Conservation (phyloP, 257 asterid species). For the Gardenia jasminoides region DNA sequence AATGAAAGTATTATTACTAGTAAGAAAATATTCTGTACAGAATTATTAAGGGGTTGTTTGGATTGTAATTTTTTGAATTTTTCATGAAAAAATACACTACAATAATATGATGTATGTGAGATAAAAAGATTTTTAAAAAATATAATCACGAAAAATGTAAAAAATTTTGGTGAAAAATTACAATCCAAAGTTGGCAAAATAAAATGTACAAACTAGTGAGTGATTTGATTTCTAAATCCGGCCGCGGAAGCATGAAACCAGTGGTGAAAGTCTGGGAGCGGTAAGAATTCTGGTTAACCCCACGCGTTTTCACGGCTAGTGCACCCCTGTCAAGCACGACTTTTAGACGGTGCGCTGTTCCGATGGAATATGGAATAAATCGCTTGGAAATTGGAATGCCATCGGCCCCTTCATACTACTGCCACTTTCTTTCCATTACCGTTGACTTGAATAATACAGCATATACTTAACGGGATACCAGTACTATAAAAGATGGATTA, state of each 20-base stretch:
- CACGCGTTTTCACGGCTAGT: slow-evolving; percentile 23
- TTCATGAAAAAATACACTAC: too few species aligned
- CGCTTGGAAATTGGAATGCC: slow-evolving; percentile 9
- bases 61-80: too few species aligned
- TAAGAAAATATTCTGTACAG: too few species aligned
- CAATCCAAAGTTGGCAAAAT: too few species aligned
- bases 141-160: too few species aligned
- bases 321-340: slow-evolving; percentile 20
- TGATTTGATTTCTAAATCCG: background rate
- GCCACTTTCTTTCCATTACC: background rate
- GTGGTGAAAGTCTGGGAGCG: background rate
- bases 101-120: too few species aligned
- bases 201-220: too few species aligned
- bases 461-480: background rate
- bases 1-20: background rate
- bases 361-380: background rate
- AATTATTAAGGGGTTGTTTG: too few species aligned
- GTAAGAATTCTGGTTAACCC: background rate
- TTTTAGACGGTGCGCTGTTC: slow-evolving; percentile 14
- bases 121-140: too few species aligned
- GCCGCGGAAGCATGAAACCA: background rate
- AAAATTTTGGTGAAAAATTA: too few species aligned
- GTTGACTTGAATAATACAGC: background rate
- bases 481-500: too few species aligned
- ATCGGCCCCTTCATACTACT: background rate